phyloP scores from a whole-genome alignment of 495 filamentous ascomycete species.

The Annulohypoxylon moriforme region DNA sequence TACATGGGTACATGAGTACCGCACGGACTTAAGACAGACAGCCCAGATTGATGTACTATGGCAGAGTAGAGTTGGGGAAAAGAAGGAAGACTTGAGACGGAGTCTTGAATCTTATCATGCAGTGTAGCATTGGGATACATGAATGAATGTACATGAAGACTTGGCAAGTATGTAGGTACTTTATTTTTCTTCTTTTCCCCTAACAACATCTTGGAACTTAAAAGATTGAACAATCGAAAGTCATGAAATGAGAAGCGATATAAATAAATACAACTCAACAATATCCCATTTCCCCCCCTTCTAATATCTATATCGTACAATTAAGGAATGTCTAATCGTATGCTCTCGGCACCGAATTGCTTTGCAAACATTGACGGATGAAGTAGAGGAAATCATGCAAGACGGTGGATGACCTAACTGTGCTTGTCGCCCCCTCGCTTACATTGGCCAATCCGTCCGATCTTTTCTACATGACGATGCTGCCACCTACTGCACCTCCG shows the following conservation, averaged over 20 bases:
- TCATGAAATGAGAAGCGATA: not conserved
- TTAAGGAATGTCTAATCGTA: not conserved
- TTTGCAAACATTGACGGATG: not conserved
- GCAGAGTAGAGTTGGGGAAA: not conserved
- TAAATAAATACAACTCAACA: not conserved
- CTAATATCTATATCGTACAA: not conserved
- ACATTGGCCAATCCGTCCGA: slow-evolving; percentile 31
- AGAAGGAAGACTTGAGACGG: slow-evolving; percentile 1
- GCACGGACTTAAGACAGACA: slow-evolving; percentile 1
- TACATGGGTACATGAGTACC: not conserved
- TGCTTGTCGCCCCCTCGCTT: slow-evolving; percentile 17
- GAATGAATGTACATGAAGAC: not conserved
- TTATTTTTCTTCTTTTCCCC: not conserved
- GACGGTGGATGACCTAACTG: slow-evolving; percentile 11
- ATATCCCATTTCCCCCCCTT: not conserved
- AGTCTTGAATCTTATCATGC: slow-evolving; percentile 6
- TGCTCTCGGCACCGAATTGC: slow-evolving; percentile 14
- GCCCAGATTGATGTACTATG: not conserved
- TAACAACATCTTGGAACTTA: not conserved
- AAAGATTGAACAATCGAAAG: not conserved
- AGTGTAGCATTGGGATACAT: slow-evolving; percentile 1
- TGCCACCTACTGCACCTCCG: not conserved
- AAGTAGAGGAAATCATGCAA: slow-evolving; percentile 28
- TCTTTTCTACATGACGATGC: slow-evolving; percentile 18
- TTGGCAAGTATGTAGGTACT: not conserved